Evolutionary conservation across 805 yeast genomes (phyloP).

Genomic region (Yarrowia yakushimensis): DNA sequence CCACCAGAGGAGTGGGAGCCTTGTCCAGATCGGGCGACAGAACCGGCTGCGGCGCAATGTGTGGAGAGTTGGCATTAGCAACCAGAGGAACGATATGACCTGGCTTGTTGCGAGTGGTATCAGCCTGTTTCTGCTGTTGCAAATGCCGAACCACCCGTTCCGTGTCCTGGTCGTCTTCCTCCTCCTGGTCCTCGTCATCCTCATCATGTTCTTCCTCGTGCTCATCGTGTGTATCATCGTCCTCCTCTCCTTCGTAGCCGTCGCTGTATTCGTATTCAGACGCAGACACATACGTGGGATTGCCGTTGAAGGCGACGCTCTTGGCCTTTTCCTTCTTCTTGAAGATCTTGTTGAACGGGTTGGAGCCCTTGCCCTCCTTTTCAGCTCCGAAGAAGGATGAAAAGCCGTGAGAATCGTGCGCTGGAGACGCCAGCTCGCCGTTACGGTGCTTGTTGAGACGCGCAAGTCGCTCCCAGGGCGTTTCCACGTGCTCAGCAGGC

Average conservation of each 20-base stretch:
- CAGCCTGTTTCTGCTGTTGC: neutral
- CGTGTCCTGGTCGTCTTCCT: slow-evolving; percentile 2
- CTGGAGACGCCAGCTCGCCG: slow-evolving; percentile 48
- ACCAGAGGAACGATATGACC: neutral
- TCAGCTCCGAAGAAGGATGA: slow-evolving; percentile 22
- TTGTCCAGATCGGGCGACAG: slow-evolving; percentile 19
- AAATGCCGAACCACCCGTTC: neutral
- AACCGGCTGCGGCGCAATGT: slow-evolving; percentile 9
- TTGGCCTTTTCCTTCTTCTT: slow-evolving; percentile 26
- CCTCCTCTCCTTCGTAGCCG: slow-evolving; percentile 31
- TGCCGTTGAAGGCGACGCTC: slow-evolving; percentile 29
- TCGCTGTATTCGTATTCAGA: slow-evolving; percentile 34
- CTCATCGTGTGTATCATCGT: slow-evolving; percentile 23
- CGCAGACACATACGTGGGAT: slow-evolving; percentile 32
- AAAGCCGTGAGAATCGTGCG: slow-evolving; percentile 19
- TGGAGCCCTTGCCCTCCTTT: slow-evolving; percentile 27
- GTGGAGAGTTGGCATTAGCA: neutral
- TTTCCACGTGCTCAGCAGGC: slow-evolving; percentile 93
- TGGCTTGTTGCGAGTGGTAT: neutral
- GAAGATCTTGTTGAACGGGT: slow-evolving; percentile 19
- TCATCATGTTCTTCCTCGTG: slow-evolving; percentile 25
- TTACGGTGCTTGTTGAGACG: slow-evolving; percentile 89
- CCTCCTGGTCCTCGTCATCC: slow-evolving; percentile 17
- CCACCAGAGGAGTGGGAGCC: slow-evolving; percentile 20
- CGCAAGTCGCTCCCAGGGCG: slow-evolving; percentile 86